Evolutionary conservation across 306 rosid genomes (phyloP).

Genomic region (Vigna unguiculata): DNA sequence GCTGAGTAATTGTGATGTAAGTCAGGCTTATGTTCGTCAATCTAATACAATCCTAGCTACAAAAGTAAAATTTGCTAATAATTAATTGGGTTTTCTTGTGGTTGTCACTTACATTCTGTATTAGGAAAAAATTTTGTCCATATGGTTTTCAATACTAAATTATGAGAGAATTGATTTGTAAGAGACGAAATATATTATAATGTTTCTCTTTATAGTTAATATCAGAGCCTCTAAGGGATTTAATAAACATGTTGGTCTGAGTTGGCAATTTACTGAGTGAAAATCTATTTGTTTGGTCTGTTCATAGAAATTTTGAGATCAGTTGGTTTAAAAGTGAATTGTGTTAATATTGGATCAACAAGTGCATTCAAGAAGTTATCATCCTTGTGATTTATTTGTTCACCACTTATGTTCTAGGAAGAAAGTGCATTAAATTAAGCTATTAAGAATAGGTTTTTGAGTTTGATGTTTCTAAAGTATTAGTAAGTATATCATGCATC

Average conservation of each 20-base stretch:
- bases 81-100: conserved; percentile 3
- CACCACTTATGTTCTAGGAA: background rate
- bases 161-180: background rate
- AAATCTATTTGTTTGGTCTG: too few species aligned
- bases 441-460: background rate
- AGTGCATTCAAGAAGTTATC: conserved; percentile 7
- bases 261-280: too few species aligned
- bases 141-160: background rate
- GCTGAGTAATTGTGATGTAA: too few species aligned
- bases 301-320: background rate
- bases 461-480: background rate
- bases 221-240: too few species aligned
- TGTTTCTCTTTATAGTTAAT: background rate
- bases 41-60: too few species aligned
- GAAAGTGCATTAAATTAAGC: conserved; percentile 8
- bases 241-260: too few species aligned
- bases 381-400: background rate
- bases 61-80: conserved; percentile 4
- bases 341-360: background rate
- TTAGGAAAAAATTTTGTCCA: background rate
- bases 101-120: conserved; percentile 8
- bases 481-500: conserved; percentile 11
- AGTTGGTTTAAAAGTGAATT: conserved; percentile 15
- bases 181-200: background rate
- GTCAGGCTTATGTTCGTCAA: too few species aligned